phyloP scores from a whole-genome alignment of 768 basidiomycete species.

The Gelatoporia subvermispora region DNA sequence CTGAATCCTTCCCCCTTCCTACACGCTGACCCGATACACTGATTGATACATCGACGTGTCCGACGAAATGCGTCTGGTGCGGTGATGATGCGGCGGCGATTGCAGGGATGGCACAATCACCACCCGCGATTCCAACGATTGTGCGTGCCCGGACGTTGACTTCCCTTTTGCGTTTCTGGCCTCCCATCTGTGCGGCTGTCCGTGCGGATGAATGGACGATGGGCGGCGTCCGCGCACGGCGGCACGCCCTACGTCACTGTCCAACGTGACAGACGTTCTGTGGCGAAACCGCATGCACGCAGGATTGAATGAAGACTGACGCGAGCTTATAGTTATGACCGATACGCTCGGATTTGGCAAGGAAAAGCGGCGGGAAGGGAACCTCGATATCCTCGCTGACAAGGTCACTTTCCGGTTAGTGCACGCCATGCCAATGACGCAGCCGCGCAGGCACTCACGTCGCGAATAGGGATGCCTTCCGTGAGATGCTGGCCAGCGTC shows the following conservation, averaged over 20 bases:
- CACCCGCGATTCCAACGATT: conserved; percentile 89
- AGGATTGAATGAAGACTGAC: background rate
- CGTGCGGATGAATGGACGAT: too few species aligned
- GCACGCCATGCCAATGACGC: background rate
- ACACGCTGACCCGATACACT: background rate
- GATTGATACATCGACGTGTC: background rate
- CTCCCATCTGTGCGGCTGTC: too few species aligned
- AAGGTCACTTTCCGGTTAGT: conserved; percentile 62
- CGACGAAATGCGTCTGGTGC: background rate
- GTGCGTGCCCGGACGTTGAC: conserved; percentile 35
- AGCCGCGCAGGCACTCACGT: background rate
- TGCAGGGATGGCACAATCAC: conserved; percentile 92
- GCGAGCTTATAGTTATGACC: conserved; percentile 57
- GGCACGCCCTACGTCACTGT: background rate
- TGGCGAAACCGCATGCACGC: background rate
- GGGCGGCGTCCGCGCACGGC: background rate
- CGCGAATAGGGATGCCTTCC: conserved; percentile 72
- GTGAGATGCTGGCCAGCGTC: conserved; percentile 81
- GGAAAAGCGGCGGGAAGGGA: conserved; percentile 66
- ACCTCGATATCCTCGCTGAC: conserved; percentile 67
- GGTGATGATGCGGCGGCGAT: background rate
- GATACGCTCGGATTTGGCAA: conserved; percentile 87
- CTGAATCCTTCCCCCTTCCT: background rate
- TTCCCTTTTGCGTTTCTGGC: background rate
- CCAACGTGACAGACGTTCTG: background rate